Conservation (phyloP, 495 filamentous ascomycete genomes). For the Penicillium maclennaniae region DNA sequence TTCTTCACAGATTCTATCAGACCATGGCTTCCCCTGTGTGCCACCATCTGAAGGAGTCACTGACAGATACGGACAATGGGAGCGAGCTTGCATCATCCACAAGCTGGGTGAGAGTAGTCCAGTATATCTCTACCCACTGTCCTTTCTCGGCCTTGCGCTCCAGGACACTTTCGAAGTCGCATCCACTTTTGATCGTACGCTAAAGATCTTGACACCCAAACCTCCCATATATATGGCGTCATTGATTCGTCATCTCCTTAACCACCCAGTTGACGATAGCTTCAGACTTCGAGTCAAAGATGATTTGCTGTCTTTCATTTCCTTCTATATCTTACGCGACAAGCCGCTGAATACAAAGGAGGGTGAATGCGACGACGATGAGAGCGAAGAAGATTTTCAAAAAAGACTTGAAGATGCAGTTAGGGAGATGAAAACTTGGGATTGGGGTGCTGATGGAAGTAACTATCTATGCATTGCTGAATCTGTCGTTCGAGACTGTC, state of each 20-base stretch:
- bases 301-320: conserved; percentile 14
- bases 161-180: conserved; percentile 16
- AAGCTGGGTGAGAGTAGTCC: background rate
- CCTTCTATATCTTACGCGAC: conserved; percentile 12
- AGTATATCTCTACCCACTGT: conserved; percentile 17
- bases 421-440: conserved; percentile 10
- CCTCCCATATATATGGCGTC: conserved; percentile 14
- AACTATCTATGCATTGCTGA: conserved; percentile 11
- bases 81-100: no score
- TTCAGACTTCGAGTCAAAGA: conserved; percentile 5
- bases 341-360: conserved; percentile 11
- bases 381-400: conserved; percentile 21
- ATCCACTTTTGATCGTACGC: conserved; percentile 10
- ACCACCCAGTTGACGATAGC: conserved; percentile 1
- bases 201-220: conserved; percentile 15
- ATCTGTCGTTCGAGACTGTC: background rate
- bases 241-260: conserved; percentile 8
- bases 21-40: background rate
- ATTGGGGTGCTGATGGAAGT: conserved; percentile 8
- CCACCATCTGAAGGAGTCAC: no score
- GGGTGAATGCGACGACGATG: conserved; percentile 6
- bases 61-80: no score
- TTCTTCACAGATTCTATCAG: conserved; percentile 10
- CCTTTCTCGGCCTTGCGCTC: conserved; percentile 11
- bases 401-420: conserved; percentile 15